Conservation (phyloP, 2,329 filamentous ascomycete species). For the Neonectria neomacrospora region DNA sequence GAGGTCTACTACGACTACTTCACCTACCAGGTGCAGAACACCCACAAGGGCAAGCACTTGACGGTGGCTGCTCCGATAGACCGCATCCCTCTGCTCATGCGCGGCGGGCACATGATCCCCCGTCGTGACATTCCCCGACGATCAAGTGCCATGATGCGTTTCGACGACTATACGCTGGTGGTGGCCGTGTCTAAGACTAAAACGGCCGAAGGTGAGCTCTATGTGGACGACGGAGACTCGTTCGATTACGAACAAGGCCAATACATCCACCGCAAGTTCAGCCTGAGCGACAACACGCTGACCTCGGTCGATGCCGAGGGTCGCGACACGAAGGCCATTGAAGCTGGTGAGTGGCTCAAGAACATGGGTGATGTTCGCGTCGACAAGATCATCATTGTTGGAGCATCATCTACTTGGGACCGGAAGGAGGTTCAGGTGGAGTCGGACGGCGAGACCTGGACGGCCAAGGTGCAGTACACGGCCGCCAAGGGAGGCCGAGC, state of each 20-base stretch:
- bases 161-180: constrained; percentile 93
- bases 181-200: constrained; percentile 71
- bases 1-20: constrained; percentile 97
- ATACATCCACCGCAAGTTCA: constrained; percentile 87
- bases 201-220: constrained; percentile 80
- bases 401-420: constrained; percentile 78
- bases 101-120: constrained; percentile 90
- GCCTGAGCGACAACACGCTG: constrained; percentile 70
- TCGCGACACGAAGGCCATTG: constrained; percentile 62
- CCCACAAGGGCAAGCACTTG: constrained; percentile 75
- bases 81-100: constrained; percentile 90
- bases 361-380: constrained; percentile 80
- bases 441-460: constrained; percentile 64
- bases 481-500: constrained; percentile 59
- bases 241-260: constrained; percentile 89
- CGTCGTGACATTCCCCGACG: constrained; percentile 89
- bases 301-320: constrained; percentile 74
- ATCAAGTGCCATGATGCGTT: constrained; percentile 89
- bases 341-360: constrained; percentile 79
- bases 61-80: constrained; percentile 83
- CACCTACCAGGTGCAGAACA: constrained; percentile 78
- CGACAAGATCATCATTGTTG: constrained; percentile 86
- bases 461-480: constrained; percentile 70
- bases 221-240: constrained; percentile 92
- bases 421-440: constrained; percentile 69